Conservation (phyloP, 139 green algal species). For the Ulvella scutata region DNA sequence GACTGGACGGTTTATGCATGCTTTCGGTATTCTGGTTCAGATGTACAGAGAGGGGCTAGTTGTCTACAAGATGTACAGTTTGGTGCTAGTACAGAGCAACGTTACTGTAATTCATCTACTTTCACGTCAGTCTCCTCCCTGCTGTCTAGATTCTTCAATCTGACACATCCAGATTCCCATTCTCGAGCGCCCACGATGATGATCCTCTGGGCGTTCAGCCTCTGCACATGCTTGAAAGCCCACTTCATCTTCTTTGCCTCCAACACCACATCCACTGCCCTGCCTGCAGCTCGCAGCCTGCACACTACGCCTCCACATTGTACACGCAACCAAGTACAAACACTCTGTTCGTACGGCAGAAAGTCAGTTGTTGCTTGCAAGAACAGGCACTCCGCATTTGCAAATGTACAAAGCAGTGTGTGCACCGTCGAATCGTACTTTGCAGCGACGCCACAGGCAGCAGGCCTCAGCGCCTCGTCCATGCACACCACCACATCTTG, state of each 20-base stretch:
- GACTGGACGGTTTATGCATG: background rate
- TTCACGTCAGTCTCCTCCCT: constrained; percentile 62
- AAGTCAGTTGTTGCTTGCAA: too few relatives aligned
- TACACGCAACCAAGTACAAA: too few relatives aligned
- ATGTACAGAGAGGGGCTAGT: too few relatives aligned
- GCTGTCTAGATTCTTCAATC: constrained; percentile 61
- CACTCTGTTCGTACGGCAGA: too few relatives aligned
- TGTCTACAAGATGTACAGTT: too few relatives aligned
- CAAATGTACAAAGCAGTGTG: too few relatives aligned
- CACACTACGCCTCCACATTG: too few relatives aligned
- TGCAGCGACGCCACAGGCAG: constrained; percentile 42
- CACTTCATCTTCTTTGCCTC: constrained; percentile 86
- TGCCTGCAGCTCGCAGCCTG: constrained; percentile 41
- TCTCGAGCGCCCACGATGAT: constrained; percentile 69
- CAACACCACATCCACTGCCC: constrained; percentile 81
- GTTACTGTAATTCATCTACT: constrained; percentile 31
- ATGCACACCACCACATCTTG: constrained; percentile 69
- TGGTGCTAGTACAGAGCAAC: too few relatives aligned
- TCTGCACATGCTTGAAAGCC: constrained; percentile 67
- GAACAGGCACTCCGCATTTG: too few relatives aligned
- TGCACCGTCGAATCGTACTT: background rate
- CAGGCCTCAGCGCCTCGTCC: constrained; percentile 41
- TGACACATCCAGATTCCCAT: constrained; percentile 56
- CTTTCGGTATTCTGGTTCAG: too few relatives aligned
- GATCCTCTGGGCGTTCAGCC: constrained; percentile 40